Percentiles rank a stretch among this genome's conserved stretches.
Evolutionary conservation across 306 rosid species (phyloP).

Genomic region (Argentina anserina): DNA sequence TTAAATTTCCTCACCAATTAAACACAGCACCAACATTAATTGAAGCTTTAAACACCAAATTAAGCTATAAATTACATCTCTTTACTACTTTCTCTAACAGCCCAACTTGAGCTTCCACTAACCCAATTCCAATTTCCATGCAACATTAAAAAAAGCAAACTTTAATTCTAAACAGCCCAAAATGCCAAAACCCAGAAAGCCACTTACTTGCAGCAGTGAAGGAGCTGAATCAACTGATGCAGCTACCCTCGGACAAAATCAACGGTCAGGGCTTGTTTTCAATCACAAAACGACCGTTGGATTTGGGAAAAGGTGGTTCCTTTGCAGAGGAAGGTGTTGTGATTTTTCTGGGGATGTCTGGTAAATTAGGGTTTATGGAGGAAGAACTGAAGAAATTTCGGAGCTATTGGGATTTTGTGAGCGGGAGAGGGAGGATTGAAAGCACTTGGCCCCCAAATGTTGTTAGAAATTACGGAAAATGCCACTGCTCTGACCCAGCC

Average conservation of each 20-base stretch:
- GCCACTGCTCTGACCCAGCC: not conserved
- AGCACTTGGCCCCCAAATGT: not conserved
- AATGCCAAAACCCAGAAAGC: conserved; percentile 4
- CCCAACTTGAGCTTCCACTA: conserved; percentile 3
- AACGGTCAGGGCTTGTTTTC: conserved; percentile 1
- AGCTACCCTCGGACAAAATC: not conserved
- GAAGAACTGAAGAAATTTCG: not conserved
- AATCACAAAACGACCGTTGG: conserved; percentile 9
- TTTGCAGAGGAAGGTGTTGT: not conserved
- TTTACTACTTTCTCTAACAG: not conserved
- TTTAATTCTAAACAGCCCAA: not conserved
- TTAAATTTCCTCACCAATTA: conserved; percentile 16
- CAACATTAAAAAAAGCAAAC: too few relatives aligned
- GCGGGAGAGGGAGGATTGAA: conserved; percentile 22
- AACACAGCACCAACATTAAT: not conserved
- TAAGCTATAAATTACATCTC: not conserved
- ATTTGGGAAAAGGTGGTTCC: not conserved
- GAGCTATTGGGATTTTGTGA: conserved; percentile 13
- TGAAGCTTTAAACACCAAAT: conserved; percentile 4
- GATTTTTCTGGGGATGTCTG: not conserved
- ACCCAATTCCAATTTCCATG: not conserved
- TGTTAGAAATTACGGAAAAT: conserved; percentile 10
- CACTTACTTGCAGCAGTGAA: conserved; percentile 24
- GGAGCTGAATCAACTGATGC: conserved; percentile 12
- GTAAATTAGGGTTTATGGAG: conserved; percentile 29